phyloP scores from a whole-genome alignment of 169 alveolate species.

The Theileria equi region DNA sequence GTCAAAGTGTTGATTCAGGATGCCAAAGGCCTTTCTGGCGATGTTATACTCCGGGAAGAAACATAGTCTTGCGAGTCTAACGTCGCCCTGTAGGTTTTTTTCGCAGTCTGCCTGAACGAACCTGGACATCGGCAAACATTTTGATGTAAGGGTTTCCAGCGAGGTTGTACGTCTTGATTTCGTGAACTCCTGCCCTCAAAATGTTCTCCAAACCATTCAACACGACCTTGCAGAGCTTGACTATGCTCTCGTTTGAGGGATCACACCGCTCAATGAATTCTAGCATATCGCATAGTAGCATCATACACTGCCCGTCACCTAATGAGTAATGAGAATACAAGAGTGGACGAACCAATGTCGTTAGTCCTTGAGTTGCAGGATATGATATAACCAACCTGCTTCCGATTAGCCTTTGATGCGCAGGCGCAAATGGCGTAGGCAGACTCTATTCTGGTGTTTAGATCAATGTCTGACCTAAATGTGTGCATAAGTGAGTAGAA shows the following conservation, averaged over 20 bases:
- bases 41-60: slow-evolving; percentile 51
- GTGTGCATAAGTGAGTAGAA: slow-evolving; percentile 75
- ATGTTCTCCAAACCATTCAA: slow-evolving; percentile 80
- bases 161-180: slow-evolving; percentile 69
- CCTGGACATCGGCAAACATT: slow-evolving; percentile 72
- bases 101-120: slow-evolving; percentile 41
- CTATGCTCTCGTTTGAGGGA: slow-evolving; percentile 79
- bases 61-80: slow-evolving; percentile 21
- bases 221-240: slow-evolving; percentile 79
- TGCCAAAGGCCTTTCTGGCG: slow-evolving; percentile 39
- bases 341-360: slow-evolving; percentile 7
- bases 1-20: slow-evolving; percentile 15
- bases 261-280: slow-evolving; percentile 80
- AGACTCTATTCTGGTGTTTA: slow-evolving; percentile 80
- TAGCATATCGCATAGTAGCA: slow-evolving; percentile 78
- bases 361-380: slow-evolving; percentile 75
- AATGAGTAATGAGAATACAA: background rate
- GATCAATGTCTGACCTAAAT: slow-evolving; percentile 76
- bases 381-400: slow-evolving; percentile 80
- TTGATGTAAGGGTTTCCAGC: slow-evolving; percentile 83
- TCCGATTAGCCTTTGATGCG: slow-evolving; percentile 75
- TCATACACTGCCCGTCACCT: slow-evolving; percentile 63
- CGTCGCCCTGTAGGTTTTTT: slow-evolving; percentile 30
- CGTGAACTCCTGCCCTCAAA: slow-evolving; percentile 76
- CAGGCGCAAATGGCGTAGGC: slow-evolving; percentile 88